phyloP scores from a whole-genome alignment of 306 rosid species.

The Ammopiptanthus mongolicus region DNA sequence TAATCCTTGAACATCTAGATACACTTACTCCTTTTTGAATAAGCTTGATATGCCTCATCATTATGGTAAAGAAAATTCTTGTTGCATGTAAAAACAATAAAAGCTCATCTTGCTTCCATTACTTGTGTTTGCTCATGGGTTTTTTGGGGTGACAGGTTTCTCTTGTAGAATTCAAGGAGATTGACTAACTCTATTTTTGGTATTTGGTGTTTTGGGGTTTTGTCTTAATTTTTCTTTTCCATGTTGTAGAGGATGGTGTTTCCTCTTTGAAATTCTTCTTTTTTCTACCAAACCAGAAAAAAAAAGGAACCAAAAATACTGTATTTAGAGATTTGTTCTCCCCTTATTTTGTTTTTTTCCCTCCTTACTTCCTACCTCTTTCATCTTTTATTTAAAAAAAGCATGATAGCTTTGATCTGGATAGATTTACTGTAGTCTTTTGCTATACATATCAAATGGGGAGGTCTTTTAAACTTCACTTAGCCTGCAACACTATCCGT shows the following conservation, averaged over 20 bases:
- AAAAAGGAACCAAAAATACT: background rate
- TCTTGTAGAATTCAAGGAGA: background rate
- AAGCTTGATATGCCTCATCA: background rate
- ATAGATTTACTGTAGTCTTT: background rate
- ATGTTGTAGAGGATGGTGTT: background rate
- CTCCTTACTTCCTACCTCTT: background rate
- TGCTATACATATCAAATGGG: background rate
- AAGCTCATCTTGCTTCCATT: background rate
- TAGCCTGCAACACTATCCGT: background rate
- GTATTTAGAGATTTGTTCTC: background rate
- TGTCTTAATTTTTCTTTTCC: background rate
- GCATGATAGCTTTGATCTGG: background rate
- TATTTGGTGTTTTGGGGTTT: background rate
- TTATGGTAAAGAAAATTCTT: background rate
- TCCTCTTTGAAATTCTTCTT: background rate
- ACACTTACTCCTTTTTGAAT: background rate
- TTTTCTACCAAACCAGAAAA: background rate
- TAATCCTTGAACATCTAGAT: slow-evolving; percentile 11
- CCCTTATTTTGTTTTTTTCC: background rate
- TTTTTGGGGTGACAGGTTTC: background rate
- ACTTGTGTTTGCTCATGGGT: background rate
- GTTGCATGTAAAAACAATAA: background rate
- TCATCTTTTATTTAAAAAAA: background rate
- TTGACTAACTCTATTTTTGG: background rate
- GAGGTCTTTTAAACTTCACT: background rate